Conservation (phyloP, 225 moss, liverwort and hornwort species). For the Marchantia paleacea region DNA sequence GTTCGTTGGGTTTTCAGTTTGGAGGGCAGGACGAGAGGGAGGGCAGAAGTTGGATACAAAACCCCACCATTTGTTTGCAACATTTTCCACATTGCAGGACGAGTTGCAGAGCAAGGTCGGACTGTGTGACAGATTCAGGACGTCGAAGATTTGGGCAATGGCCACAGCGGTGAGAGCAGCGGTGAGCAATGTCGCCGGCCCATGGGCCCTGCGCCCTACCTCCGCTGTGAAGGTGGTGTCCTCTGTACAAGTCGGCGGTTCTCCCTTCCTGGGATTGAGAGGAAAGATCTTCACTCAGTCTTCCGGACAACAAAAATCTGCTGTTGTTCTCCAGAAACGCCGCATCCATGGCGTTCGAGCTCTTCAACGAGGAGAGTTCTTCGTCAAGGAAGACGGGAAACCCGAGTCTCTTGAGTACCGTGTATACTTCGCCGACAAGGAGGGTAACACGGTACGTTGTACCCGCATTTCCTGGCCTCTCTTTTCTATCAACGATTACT, state of each 20-base stretch:
- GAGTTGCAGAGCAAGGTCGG: not conserved
- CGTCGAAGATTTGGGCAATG: slow-evolving; percentile 31
- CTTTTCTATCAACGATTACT: not conserved
- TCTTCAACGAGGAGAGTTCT: slow-evolving; percentile 39
- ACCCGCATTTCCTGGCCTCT: not conserved
- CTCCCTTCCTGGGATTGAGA: not conserved
- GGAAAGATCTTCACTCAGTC: slow-evolving; percentile 2
- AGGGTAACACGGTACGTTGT: slow-evolving; percentile 59
- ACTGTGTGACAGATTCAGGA: not conserved
- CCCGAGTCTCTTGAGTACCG: slow-evolving; percentile 72
- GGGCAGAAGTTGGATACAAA: not conserved
- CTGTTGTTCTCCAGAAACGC: slow-evolving; percentile 30
- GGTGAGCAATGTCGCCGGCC: slow-evolving; percentile 36
- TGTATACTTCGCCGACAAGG: slow-evolving; percentile 70
- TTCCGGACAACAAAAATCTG: not conserved
- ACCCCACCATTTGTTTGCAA: not conserved
- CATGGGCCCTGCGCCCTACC: slow-evolving; percentile 29
- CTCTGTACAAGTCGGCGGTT: slow-evolving; percentile 1
- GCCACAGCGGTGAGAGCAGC: slow-evolving; percentile 45
- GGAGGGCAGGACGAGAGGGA: not conserved
- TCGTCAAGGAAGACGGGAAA: slow-evolving; percentile 52
- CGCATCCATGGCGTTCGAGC: slow-evolving; percentile 36
- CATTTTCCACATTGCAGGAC: slow-evolving; percentile 11
- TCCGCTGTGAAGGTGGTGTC: slow-evolving; percentile 23
- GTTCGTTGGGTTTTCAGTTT: not conserved